Conservation (phyloP, 1,284 basidiomycete genomes). For the Abortiporus biennis region DNA sequence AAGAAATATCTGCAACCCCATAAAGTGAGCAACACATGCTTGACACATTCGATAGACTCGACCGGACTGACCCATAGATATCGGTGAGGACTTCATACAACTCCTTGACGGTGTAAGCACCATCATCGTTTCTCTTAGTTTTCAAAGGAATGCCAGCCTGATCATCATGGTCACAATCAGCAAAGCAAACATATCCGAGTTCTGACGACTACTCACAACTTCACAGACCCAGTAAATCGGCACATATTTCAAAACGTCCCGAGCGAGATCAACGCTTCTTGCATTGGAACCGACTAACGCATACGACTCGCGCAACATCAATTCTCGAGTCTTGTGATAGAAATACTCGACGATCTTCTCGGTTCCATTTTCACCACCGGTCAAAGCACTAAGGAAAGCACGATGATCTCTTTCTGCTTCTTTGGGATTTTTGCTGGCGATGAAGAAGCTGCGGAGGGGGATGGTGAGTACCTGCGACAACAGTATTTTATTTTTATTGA, state of each 20-base stretch:
- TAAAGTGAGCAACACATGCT: constrained; percentile 4
- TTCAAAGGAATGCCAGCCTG: constrained; percentile 75
- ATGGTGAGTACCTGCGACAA: neutral
- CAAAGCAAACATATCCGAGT: too few species aligned
- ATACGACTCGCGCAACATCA: constrained; percentile 50
- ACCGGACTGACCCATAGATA: constrained; percentile 54
- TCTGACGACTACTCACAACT: constrained; percentile 62
- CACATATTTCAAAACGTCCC: constrained; percentile 60
- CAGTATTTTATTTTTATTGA: neutral
- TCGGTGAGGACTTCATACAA: constrained; percentile 60
- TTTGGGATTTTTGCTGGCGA: constrained; percentile 37
- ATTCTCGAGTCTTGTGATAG: constrained; percentile 49
- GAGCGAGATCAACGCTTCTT: constrained; percentile 59
- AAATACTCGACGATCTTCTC: constrained; percentile 55
- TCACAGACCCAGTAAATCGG: constrained; percentile 67
- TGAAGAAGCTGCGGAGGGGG: constrained; percentile 40
- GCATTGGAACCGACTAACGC: constrained; percentile 43
- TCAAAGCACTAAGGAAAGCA: constrained; percentile 42
- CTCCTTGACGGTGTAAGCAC: constrained; percentile 54
- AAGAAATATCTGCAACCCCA: constrained; percentile 43
- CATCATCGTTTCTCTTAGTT: constrained; percentile 40
- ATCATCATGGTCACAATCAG: too few species aligned
- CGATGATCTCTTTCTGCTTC: constrained; percentile 40
- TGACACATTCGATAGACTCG: neutral
- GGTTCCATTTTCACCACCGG: constrained; percentile 35